A percentile compares a stretch with the other conserved stretches of the same genome.
These are phyloP conservation scores for Metschnikowia sp. DNA, from an alignment of 805 yeast species.

Conservation along the genomic window DNA sequence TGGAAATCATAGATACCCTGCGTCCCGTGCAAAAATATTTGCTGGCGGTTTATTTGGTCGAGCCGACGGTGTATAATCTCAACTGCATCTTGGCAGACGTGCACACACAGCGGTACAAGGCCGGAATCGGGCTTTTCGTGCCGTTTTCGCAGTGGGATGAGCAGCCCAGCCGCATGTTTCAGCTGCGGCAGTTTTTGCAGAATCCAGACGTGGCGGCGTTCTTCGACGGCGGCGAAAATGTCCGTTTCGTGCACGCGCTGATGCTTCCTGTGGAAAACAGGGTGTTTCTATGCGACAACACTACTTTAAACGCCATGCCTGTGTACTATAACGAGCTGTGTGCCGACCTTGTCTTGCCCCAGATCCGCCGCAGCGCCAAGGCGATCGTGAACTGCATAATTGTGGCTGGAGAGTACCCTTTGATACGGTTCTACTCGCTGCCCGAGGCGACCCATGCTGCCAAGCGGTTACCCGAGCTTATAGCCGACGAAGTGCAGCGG, in stretches of 20 bases:
- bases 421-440: slow-evolving; percentile 67
- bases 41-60: slow-evolving; percentile 78
- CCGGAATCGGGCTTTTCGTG: slow-evolving; percentile 68
- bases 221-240: slow-evolving; percentile 29
- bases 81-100: slow-evolving; percentile 79
- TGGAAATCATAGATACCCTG: slow-evolving; percentile 59
- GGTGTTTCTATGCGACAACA: slow-evolving; percentile 63
- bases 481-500: slow-evolving; percentile 70
- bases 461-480: slow-evolving; percentile 56
- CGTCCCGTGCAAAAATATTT: slow-evolving; percentile 61
- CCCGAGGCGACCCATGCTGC: slow-evolving; percentile 51
- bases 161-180: slow-evolving; percentile 20
- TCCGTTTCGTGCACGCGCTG: slow-evolving; percentile 32
- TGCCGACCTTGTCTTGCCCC: slow-evolving; percentile 54
- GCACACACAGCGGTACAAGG: slow-evolving; percentile 67
- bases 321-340: slow-evolving; percentile 68
- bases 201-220: slow-evolving; percentile 29
- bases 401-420: slow-evolving; percentile 83
- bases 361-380: slow-evolving; percentile 57
- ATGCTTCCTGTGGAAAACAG: slow-evolving; percentile 66
- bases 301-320: slow-evolving; percentile 57
- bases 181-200: slow-evolving; percentile 24
- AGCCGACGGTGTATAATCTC: slow-evolving; percentile 63
- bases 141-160: slow-evolving; percentile 44
- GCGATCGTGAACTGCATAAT: slow-evolving; percentile 71